phyloP scores from a whole-genome alignment of 75 land plant genomes.

The Cryptomeria japonica region DNA sequence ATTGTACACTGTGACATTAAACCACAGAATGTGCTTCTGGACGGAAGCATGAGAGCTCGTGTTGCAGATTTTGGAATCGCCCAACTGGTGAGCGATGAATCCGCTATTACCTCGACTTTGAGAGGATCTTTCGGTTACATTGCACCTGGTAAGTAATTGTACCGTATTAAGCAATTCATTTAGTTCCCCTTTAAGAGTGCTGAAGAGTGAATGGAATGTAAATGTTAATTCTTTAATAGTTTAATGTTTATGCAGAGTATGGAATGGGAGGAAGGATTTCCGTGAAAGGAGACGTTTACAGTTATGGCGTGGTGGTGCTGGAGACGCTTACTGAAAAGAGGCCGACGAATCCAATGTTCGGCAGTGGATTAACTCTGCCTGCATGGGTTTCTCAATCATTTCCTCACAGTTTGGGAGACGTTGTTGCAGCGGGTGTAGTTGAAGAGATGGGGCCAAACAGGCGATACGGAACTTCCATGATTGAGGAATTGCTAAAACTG shows the following conservation, averaged over 20 bases:
- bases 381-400: slow-evolving; percentile 5
- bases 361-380: not conserved
- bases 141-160: slow-evolving; percentile 6
- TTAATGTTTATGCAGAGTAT: slow-evolving; percentile 16
- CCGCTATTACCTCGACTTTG: not conserved
- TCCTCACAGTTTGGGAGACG: not conserved
- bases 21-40: slow-evolving; percentile 12
- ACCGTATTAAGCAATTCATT: no score
- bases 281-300: slow-evolving; percentile 25
- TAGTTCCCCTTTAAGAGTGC: not conserved
- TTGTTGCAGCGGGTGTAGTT: no score
- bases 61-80: slow-evolving; percentile 8
- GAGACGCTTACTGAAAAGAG: slow-evolving; percentile 15
- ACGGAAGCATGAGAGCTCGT: not conserved
- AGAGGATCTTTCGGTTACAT: slow-evolving; percentile 12
- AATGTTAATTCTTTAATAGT: not conserved
- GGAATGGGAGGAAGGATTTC: slow-evolving; percentile 6
- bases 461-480: not conserved
- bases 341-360: slow-evolving; percentile 15
- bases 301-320: slow-evolving; percentile 23
- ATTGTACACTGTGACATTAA: slow-evolving; percentile 13
- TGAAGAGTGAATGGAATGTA: not conserved
- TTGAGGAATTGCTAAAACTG: not conserved
- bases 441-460: not conserved
- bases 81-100: not conserved